Conservation (phyloP, 2,329 filamentous ascomycete species). For the Didymella pomorum region DNA sequence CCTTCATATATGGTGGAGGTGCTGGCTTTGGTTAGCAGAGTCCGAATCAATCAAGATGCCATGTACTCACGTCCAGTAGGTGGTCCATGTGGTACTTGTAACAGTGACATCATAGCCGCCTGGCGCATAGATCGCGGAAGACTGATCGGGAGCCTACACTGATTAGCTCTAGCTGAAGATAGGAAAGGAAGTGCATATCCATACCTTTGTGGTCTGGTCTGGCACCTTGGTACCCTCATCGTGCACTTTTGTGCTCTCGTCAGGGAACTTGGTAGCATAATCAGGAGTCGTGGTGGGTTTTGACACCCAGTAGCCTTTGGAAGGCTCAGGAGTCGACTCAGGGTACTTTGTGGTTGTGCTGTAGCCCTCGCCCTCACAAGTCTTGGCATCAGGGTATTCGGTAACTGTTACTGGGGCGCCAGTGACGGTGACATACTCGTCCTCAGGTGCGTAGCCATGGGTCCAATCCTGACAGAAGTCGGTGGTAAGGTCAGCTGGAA, state of each 20-base stretch:
- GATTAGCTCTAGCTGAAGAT: background rate
- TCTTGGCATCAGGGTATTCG: slow-evolving; percentile 18
- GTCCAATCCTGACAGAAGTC: slow-evolving; percentile 17
- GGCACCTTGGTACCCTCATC: too few species aligned
- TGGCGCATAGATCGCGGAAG: background rate
- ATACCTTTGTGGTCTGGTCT: background rate
- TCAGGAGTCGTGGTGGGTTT: background rate
- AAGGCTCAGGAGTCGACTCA: slow-evolving; percentile 2
- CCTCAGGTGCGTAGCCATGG: slow-evolving; percentile 8
- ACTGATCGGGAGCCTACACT: slow-evolving; percentile 9
- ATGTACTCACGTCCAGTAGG: slow-evolving; percentile 13
- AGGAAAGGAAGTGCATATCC: background rate
- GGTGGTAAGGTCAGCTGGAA: slow-evolving; percentile 8
- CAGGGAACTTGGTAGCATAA: slow-evolving; percentile 1
- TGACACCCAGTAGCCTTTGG: background rate
- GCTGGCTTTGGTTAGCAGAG: background rate
- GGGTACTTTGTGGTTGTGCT: slow-evolving; percentile 13
- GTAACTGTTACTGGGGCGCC: slow-evolving; percentile 12
- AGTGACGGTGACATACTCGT: slow-evolving; percentile 11
- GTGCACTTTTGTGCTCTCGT: slow-evolving; percentile 5
- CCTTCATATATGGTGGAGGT: slow-evolving; percentile 10
- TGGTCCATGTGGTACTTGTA: slow-evolving; percentile 14
- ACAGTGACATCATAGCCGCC: slow-evolving; percentile 13
- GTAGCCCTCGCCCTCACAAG: slow-evolving; percentile 15
- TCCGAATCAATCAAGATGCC: too few species aligned